Conservation (phyloP, 345 rosid species). For the Sonneratia caseolaris region DNA sequence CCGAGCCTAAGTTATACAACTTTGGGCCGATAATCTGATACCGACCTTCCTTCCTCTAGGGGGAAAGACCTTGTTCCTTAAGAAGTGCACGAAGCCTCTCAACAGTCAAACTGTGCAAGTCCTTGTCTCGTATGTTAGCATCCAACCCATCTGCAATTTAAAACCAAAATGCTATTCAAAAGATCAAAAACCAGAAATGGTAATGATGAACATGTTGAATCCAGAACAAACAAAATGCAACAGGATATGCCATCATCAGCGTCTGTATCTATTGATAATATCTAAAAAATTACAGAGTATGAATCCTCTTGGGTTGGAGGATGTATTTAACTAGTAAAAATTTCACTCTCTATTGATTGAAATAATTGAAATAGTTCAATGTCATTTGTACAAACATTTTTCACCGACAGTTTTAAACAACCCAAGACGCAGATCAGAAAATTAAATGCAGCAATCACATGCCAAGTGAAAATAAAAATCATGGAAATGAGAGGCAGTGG, state of each 20-base stretch:
- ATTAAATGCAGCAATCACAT: not conserved
- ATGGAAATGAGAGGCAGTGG: not conserved
- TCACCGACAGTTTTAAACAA: not conserved
- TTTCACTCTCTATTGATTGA: no score
- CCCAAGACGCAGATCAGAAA: not conserved
- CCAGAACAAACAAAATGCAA: no score
- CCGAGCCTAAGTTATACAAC: not conserved
- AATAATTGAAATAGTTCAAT: no score
- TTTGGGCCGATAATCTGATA: not conserved
- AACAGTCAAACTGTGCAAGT: slow-evolving; percentile 60
- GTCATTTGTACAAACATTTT: not conserved
- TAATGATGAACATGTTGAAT: not conserved
- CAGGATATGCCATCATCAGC: no score
- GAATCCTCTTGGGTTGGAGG: no score
- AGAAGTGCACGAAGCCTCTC: slow-evolving; percentile 84
- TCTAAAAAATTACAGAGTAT: no score
- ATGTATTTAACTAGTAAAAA: no score
- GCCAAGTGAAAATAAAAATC: not conserved
- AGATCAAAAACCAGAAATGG: not conserved
- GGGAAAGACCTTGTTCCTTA: slow-evolving; percentile 64
- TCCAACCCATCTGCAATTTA: slow-evolving; percentile 48
- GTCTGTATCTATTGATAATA: no score
- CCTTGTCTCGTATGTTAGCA: slow-evolving; percentile 48
- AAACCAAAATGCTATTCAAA: not conserved
- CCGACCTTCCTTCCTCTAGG: slow-evolving; percentile 76